These are phyloP conservation scores for Auricularia cornea DNA, from an alignment of 768 basidiomycete species.

Conservation along the genomic window DNA sequence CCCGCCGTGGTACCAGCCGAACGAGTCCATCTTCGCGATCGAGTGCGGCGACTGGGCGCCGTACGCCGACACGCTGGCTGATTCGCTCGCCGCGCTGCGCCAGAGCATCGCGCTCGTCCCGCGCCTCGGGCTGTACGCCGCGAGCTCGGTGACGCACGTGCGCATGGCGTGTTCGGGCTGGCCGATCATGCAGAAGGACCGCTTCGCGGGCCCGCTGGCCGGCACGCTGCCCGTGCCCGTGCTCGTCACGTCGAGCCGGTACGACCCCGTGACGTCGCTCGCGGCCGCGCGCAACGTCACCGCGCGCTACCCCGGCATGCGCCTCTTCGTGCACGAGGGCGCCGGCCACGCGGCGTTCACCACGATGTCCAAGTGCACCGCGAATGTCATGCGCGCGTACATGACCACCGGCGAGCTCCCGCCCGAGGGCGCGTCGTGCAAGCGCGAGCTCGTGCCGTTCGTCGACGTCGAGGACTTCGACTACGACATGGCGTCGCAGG, in stretches of 20 bases:
- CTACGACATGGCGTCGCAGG: no score
- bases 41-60: not conserved
- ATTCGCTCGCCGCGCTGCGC: not conserved
- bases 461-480: no score
- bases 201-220: not conserved
- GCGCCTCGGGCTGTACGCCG: no score
- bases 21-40: not conserved
- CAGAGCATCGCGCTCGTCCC: not conserved
- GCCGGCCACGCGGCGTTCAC: no score
- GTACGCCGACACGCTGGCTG: not conserved
- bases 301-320: not conserved
- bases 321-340: not conserved
- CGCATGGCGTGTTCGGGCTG: not conserved
- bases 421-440: no score
- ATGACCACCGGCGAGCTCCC: no score
- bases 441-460: no score
- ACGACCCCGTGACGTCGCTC: not conserved
- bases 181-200: not conserved
- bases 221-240: not conserved
- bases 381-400: no score
- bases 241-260: no score
- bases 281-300: not conserved
- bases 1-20: not conserved
- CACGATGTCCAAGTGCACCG: no score
- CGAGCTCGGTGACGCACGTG: not conserved